Percentiles rank a stretch among this genome's conserved stretches.
Conservation (phyloP, 345 rosid genomes). For the Gossypium turneri region DNA sequence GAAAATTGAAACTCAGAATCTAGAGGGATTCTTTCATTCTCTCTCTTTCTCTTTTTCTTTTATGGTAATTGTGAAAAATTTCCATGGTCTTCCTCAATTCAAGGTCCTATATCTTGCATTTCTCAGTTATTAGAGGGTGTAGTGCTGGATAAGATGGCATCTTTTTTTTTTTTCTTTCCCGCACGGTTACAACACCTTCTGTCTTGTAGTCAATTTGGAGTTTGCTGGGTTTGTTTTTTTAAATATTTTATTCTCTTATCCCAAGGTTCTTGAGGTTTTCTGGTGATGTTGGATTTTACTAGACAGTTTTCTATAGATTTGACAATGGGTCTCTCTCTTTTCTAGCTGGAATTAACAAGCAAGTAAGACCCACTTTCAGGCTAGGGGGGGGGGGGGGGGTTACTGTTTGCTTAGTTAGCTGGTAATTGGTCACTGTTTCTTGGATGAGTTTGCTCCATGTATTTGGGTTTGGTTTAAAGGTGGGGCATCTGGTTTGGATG, state of each 20-base stretch:
- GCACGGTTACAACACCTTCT: slow-evolving; percentile 9
- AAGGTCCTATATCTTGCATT: slow-evolving; percentile 24
- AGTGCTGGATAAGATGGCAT: slow-evolving; percentile 40
- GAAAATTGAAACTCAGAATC: slow-evolving; percentile 38
- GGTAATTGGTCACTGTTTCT: slow-evolving; percentile 28
- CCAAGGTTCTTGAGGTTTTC: slow-evolving; percentile 29
- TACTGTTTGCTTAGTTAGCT: slow-evolving; percentile 31
- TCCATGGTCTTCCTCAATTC: slow-evolving; percentile 27
- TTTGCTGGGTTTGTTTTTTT: slow-evolving; percentile 14
- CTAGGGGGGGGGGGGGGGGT: background rate
- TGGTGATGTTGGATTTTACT: slow-evolving; percentile 34
- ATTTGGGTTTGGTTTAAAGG: slow-evolving; percentile 71
- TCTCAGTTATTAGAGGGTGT: slow-evolving; percentile 14
- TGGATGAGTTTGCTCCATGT: slow-evolving; percentile 85
- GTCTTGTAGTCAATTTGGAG: slow-evolving; percentile 25
- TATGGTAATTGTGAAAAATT: slow-evolving; percentile 16
- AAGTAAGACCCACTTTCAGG: slow-evolving; percentile 26
- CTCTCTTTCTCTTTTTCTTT: background rate
- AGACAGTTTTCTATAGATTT: slow-evolving; percentile 38
- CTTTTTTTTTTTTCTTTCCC: slow-evolving; percentile 6
- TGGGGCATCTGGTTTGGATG: slow-evolving; percentile 78
- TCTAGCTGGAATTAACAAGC: slow-evolving; percentile 30
- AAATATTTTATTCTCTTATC: slow-evolving; percentile 6
- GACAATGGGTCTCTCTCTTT: slow-evolving; percentile 29
- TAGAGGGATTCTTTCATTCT: slow-evolving; percentile 34